Evolutionary conservation across 257 asterid genomes (phyloP).

Genomic region (Agastache rugosa): DNA sequence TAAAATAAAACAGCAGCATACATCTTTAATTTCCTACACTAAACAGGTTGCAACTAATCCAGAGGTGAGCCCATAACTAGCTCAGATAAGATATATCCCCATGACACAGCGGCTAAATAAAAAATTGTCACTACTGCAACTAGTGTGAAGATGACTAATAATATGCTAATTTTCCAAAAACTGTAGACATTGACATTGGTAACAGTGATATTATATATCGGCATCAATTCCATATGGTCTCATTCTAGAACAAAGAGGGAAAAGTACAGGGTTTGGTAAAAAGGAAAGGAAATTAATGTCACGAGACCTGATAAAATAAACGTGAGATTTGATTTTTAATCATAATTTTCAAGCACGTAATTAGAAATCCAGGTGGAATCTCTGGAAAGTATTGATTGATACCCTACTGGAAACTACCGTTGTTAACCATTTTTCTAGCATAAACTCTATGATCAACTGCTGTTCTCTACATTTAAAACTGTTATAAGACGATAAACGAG

Average conservation of each 20-base stretch:
- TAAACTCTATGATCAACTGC: not conserved
- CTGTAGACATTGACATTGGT: not conserved
- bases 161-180: not conserved
- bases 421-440: not conserved
- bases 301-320: not conserved
- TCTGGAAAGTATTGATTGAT: not conserved
- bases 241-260: not conserved
- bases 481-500: not conserved
- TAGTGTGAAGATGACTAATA: not conserved
- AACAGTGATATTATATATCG: not conserved
- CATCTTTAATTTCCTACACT: constrained; percentile 12
- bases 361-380: not conserved
- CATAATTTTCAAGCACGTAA: constrained; percentile 7
- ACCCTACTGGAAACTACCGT: not conserved
- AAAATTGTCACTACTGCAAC: constrained; percentile 8
- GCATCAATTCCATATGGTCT: not conserved
- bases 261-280: not conserved
- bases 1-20: constrained; percentile 6
- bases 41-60: not conserved
- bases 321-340: not conserved
- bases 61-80: constrained; percentile 7
- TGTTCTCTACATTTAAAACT: not conserved
- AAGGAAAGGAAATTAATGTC: not conserved
- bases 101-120: not conserved
- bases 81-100: constrained; percentile 12